phyloP scores from a whole-genome alignment of 345 rosid species.

The Eucalyptus fibrosa region DNA sequence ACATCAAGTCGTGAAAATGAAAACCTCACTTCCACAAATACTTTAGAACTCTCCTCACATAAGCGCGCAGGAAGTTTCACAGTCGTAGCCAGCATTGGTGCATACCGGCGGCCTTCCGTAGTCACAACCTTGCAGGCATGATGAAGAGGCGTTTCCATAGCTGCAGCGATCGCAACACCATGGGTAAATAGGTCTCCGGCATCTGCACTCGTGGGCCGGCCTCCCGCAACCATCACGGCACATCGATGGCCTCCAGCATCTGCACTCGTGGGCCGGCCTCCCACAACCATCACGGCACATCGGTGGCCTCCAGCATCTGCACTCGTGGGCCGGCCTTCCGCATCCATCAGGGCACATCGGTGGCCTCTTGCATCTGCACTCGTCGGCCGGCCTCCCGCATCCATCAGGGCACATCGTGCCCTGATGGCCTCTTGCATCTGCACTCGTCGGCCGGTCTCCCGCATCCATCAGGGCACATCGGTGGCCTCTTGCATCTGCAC shows the following conservation, averaged over 20 bases:
- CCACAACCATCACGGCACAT: not conserved
- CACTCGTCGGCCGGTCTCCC: not conserved
- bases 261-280: not conserved
- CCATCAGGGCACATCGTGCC: not conserved
- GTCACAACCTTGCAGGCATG: not conserved
- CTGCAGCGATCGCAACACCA: not conserved
- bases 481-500: not conserved
- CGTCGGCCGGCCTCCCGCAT: not conserved
- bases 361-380: not conserved
- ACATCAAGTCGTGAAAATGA: not conserved
- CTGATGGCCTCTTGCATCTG: not conserved
- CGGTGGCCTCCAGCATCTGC: not conserved
- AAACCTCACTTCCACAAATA: not conserved
- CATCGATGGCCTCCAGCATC: not conserved
- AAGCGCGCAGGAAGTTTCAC: not conserved
- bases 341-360: not conserved
- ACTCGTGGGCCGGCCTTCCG: constrained; percentile 2
- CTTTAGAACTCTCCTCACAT: not conserved
- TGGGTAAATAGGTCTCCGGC: not conserved
- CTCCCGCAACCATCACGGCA: not conserved
- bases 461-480: not conserved
- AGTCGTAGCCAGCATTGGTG: not conserved
- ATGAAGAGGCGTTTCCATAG: not conserved
- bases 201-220: constrained; percentile 2
- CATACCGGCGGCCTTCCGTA: not conserved